phyloP scores from a whole-genome alignment of 148 eudicot genomes.

The Cornus suecica region DNA sequence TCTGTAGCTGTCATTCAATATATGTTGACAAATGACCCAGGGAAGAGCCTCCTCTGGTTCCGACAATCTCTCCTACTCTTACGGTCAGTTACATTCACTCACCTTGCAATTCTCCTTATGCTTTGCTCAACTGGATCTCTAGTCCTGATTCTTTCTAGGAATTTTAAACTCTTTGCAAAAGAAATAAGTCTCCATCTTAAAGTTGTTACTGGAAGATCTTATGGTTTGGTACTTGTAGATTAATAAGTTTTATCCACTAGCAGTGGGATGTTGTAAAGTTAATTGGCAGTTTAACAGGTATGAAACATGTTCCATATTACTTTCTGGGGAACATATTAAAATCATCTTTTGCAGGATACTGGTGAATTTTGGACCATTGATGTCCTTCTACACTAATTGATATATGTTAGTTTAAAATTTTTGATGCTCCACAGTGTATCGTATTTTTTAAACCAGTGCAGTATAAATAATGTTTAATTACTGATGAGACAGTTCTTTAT shows the following conservation, averaged over 20 bases:
- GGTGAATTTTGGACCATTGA: background rate
- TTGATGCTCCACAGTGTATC: no score
- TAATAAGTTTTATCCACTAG: background rate
- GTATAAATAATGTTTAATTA: no score
- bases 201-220: background rate
- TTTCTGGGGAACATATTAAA: background rate
- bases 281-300: background rate
- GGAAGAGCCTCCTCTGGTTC: conserved; percentile 74
- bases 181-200: background rate
- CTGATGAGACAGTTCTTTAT: background rate
- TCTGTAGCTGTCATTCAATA: conserved; percentile 86
- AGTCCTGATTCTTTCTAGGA: conserved; percentile 7
- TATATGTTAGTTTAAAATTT: no score
- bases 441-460: no score
- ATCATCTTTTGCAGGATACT: background rate
- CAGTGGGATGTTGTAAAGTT: background rate
- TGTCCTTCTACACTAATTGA: background rate
- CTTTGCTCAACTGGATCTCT: conserved; percentile 14
- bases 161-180: background rate
- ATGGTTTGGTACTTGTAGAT: background rate
- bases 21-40: conserved; percentile 79
- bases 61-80: conserved; percentile 82
- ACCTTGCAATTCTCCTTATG: background rate
- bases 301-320: background rate
- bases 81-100: conserved; percentile 34